Evolutionary conservation across 1,284 basidiomycete genomes (phyloP), one percentile per base, ranked within the genome.

Genomic region (Ceratobasidium theobromae): DNA sequence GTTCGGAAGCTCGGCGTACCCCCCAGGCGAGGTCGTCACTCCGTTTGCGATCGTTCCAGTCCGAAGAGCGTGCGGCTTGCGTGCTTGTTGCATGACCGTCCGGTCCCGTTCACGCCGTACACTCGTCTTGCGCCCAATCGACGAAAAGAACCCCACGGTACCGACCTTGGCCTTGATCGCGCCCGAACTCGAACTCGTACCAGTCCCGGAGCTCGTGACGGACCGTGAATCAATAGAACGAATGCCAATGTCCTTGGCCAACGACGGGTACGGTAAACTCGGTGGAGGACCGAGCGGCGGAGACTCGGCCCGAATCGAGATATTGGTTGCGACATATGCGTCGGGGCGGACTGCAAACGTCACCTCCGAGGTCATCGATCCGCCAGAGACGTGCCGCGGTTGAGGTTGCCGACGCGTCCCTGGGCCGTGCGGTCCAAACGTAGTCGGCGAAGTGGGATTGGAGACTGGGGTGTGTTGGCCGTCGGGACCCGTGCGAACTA

Each of bases 331-430:
- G 18, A 80, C 79, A 66, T 84, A 86, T 6, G 89, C 87, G 71
- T 92, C 91, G 12, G 85, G 78, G 28, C 91, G 85, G 43, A 83
- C 81, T 8, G 90, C 89, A 76, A 93, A 93, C 0, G 89, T 89
- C 46, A 81, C 82, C 70, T 89, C 87, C 0, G 90, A 90, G 4
- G 83, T 82, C 67, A 85, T 81, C 4, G 90, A 92, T 0, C 82
- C 83, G 45, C 84, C 80, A 11, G 90, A 91, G 1, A 84, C 79
- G 69, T 88, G 85, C 53, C 87, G 80, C 40, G 81, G 80, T 69
- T 67, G 51, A n/a, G n/a, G n/a, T 12, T 45, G 8, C 38, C 33
- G 38, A 53, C 23, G 51, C 25, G 53, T 55, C 45, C 35, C 53
- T 30, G 52, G 64, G 32, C 58, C 54, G 64, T 45, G 54, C 32